Base-by-base conservation (phyloP, 352 stramenopile genomes). In the Pythium insidiosum region DNA sequence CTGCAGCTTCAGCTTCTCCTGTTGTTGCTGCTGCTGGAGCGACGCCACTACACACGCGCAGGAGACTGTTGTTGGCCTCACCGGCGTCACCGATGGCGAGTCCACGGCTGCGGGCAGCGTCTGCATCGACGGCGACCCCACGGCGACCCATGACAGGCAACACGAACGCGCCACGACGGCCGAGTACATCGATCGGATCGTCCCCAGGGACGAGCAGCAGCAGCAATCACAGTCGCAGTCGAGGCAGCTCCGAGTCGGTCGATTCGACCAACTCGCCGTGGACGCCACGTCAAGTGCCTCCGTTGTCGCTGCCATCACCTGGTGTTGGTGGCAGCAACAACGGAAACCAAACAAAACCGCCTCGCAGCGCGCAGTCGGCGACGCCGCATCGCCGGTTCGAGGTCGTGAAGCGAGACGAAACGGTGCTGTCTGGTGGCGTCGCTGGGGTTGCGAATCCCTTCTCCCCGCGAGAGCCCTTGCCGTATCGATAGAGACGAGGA, bases 171-270 rank as follows among this genome's bases (percentile, higher is more conserved):
- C 46, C 42, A 6, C 68, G 40, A 29, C 56, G 65, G 4, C 68
- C 70, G 12, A 75, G 51, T n/a, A 72, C 69, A 4, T 77, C 67
- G 21, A 73, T 64, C 38, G 21, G 21, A 15, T 74, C 62, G 22
- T 60, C 64, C 0, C 56, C 69, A 19, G 23, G n/a, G n/a, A n/a
- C n/a, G n/a, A n/a, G n/a, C n/a, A n/a, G n/a, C n/a, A n/a, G n/a
- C n/a, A n/a, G n/a, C n/a, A n/a, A n/a, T n/a, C n/a, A n/a, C n/a
- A n/a, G n/a, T n/a, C n/a, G n/a, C n/a, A n/a, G n/a, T n/a, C n/a
- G n/a, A n/a, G n/a, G n/a, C n/a, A n/a, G n/a, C n/a, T n/a, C n/a
- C n/a, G n/a, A n/a, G n/a, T n/a, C n/a, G n/a, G n/a, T n/a, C n/a
- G n/a, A n/a, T n/a, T n/a, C n/a, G n/a, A n/a, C n/a, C n/a, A n/a